Base-by-base conservation (phyloP, 2,329 filamentous ascomycete genomes). In the Bipolaris gigantea region DNA sequence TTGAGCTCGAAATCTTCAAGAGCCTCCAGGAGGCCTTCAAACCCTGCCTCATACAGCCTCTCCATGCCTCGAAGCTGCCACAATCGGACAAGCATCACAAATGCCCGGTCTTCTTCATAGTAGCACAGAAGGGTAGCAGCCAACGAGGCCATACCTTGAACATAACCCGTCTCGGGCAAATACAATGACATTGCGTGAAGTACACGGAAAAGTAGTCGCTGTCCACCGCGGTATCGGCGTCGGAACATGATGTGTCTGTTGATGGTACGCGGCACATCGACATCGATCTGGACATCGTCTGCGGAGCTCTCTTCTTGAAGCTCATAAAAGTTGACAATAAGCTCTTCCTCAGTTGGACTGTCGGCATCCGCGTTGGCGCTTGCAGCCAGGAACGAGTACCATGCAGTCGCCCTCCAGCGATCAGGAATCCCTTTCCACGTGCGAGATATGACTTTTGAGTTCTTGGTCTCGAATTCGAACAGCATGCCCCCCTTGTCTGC, bases 381-480 rank as follows among this genome's bases (percentile, higher is more conserved):
- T 8, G 88, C 79, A 6, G 86, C 83, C 25, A 99, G 82, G 71
- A 99, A 99, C 4, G 92, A 91, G 77, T 93, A 93, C 94, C 94
- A 99, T 2, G 93, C 94, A 1, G 90, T 89, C 30, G 89, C 85
- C 47, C 94, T 88, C 94, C 94, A 99, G 59, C 91, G 86, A 75
- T 99, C 94, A 0, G 94, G 94, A 59, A 99, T 96, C 27, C 94
- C 94, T 73, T 99, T 99, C 94, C 94, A 99, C 1, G 92, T 95
- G 51, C 94, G 85, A 62, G 92, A 89, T 54, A 96, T 87, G 39
- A 99, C 80, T 73, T 97, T 81, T 5, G 89, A 82, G 71, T 89
- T 89, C 60, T 83, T 85, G 34, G 84, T 83, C 74, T 97, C 92
- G 70, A 97, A 97, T 50, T 92, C 89, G 60, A 87, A 88, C 11